Percentiles rank a stretch among this genome's conserved stretches.
Evolutionary conservation across 140 eudicot genomes (phyloP).

Genomic region (Stevia rebaudiana): DNA sequence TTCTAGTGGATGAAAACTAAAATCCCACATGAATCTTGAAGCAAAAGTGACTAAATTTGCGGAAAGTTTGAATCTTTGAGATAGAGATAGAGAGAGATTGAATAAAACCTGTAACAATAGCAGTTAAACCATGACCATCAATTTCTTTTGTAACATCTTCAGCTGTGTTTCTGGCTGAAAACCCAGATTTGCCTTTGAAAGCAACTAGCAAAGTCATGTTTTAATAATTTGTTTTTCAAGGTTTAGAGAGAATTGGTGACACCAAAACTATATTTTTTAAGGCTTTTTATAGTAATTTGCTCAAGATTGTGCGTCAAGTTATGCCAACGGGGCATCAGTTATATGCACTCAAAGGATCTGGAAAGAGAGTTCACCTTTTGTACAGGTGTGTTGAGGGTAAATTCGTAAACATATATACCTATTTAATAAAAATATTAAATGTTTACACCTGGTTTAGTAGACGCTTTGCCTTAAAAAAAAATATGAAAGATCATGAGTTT

Average conservation of each 20-base stretch:
- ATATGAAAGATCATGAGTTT: too few species aligned
- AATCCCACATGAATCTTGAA: conserved; percentile 16
- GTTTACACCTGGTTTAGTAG: too few species aligned
- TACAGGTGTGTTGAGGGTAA: conserved; percentile 6
- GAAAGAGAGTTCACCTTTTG: background rate
- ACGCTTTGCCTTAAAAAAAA: too few species aligned
- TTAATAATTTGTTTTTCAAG: conserved; percentile 5
- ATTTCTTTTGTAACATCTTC: conserved; percentile 55
- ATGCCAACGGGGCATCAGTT: conserved; percentile 5
- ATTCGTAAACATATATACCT: background rate
- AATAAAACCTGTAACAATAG: conserved; percentile 51
- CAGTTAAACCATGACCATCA: conserved; percentile 54
- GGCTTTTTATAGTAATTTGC: conserved; percentile 5
- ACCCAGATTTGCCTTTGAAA: conserved; percentile 50
- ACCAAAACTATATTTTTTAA: background rate
- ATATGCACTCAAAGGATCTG: conserved; percentile 18
- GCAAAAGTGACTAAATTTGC: background rate
- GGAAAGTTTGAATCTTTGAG: background rate
- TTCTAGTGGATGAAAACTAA: background rate
- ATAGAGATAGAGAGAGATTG: background rate
- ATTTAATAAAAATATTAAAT: too few species aligned
- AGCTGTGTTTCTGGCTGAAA: conserved; percentile 46
- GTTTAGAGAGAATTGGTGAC: conserved; percentile 5
- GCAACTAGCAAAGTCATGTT: conserved; percentile 40
- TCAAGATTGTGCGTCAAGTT: conserved; percentile 13